Evolutionary conservation across 495 filamentous ascomycete species (phyloP), one percentile per base, ranked within the genome.

Genomic region (Symbiotaphrina buchneri): DNA sequence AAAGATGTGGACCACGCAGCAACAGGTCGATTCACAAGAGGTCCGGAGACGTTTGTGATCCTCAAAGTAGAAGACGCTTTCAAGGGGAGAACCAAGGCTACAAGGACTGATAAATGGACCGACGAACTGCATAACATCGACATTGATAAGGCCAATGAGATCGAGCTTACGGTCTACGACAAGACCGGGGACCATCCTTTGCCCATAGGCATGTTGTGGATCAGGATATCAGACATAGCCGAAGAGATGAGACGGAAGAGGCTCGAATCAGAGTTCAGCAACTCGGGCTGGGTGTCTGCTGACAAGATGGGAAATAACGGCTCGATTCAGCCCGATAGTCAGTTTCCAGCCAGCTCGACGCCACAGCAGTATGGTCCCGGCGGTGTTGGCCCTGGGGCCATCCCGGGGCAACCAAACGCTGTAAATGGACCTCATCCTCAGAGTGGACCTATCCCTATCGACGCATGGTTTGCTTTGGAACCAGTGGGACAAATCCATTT

Each of bases 201-300:
- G 27, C 87, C 87, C 22, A 91, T 99, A 39, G 87, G 76, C 33
- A 71, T 99, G 64, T 60, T 94, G 4, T 99, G 87, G 87, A 65
- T 99, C 37, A 65, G 87, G 25, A 85, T 99, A 44, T 85, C 90
- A 22, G 87, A 99, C 49, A 91, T 99, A 39, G 81, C 75, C 17
- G 87, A 99, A 43, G 87, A 95, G 50, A 84, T 95, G 63, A 76
- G 87, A 40, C 75, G 82, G 30, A 95, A 94, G 61, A 94, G 77
- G 56, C 83, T 99, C 38, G 90, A 95, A 49, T 71, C 79, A 3
- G 87, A 99, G 43, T 71, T 92, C 35, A 84, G 81, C 41, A 67
- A 65, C 32, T 73, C 74, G 25, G 87, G 85, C 27, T 99, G 87
- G 87, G 87, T 93, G 32, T 92, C 90, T 31, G 87, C 87, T 21